Base-by-base conservation (phyloP, 2,329 filamentous ascomycete genomes). In the Paraconiothyrium brasiliense region DNA sequence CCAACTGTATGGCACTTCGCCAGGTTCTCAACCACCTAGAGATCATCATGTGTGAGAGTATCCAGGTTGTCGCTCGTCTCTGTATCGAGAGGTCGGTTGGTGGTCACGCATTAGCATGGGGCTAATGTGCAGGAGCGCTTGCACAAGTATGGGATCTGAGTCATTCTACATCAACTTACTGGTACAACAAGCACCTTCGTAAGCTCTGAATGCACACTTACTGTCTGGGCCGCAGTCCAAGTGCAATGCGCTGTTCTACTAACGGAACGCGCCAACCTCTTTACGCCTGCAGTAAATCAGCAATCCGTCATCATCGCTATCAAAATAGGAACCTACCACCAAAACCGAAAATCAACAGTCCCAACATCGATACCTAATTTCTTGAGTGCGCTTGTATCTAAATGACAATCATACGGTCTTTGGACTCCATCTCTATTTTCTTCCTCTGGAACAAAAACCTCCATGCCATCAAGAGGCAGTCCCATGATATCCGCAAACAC, bases 321-420 rank as follows among this genome's bases (percentile, higher is more conserved):
- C 7, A 49, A 30, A 6, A 22, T 27, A 10, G n/a, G 14, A 47
- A 60, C 77, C 66, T 64, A 79, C 93, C 93, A 97, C 93, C 93
- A 97, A 16, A 84, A 89, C 49, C 82, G 82, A 76, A 97, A 97
- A 69, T 93, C 87, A 71, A 89, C 86, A 0, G 92, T 92, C 49
- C 85, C 82, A 59, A 94, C 87, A 72, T 91, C 85, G 65, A 97
- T 91, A 0, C 88, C 92, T 63, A 97, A 75, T 14, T 92, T 87
- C 76, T 87, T 87, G 66, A 97, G 80, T 43, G 83, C 87, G 78
- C 86, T 87, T 9, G 91, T 97, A 71, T 92, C 93, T 49, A 97
- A 82, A 78, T 97, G 93, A 70, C 91, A 94, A 79, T 97, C 93
- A 74, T 92, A 97, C 13, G 94, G 93, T 65, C 93, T 85, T 79